Evolutionary conservation across 148 eudicot genomes (phyloP).

Genomic region (Silene conica): DNA sequence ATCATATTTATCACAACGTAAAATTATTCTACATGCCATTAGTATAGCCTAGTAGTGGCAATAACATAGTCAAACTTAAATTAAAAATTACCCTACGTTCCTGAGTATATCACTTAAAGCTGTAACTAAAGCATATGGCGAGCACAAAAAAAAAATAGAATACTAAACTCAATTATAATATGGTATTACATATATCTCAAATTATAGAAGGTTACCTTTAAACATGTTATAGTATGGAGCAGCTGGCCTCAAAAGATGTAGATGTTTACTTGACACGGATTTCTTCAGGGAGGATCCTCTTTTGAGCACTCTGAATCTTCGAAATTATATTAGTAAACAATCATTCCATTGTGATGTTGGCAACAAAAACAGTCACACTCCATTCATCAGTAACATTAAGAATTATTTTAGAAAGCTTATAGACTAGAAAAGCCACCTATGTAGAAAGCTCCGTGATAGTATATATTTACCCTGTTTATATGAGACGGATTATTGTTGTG

Average conservation of each 20-base stretch:
- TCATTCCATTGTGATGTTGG: neutral
- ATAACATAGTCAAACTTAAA: no score
- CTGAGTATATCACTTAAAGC: no score
- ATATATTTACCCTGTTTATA: no score
- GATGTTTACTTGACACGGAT: neutral
- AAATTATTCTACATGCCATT: no score
- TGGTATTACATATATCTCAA: neutral
- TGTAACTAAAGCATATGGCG: no score
- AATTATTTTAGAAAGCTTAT: neutral
- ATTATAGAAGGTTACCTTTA: conserved; percentile 43
- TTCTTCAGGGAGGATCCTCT: conserved; percentile 22
- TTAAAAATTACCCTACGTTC: no score
- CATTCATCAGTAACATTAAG: neutral
- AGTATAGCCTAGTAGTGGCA: no score
- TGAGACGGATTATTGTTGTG: no score
- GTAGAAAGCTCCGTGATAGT: neutral
- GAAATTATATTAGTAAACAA: conserved; percentile 20
- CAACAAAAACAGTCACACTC: neutral
- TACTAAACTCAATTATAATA: no score
- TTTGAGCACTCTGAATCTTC: conserved; percentile 41
- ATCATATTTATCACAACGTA: no score
- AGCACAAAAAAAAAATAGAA: no score
- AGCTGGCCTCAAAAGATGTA: conserved; percentile 55
- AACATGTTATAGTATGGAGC: conserved; percentile 47
- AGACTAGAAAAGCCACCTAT: neutral